phyloP scores from a whole-genome alignment of 306 rosid genomes.

The Acacia confusa region DNA sequence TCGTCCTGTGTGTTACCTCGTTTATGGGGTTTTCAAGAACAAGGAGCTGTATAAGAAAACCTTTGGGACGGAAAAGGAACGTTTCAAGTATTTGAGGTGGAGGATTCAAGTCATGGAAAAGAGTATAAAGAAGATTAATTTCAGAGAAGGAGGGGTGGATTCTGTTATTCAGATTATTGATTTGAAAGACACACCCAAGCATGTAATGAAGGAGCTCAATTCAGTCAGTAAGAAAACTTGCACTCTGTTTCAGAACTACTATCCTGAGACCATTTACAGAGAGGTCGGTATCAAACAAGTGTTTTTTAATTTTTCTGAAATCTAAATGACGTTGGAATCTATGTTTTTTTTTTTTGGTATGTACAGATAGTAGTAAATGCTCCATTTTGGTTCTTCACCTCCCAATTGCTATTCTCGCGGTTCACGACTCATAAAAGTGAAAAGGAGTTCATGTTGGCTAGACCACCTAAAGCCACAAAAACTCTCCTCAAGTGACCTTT shows the following conservation, averaged over 20 bases:
- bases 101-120: constrained; percentile 61
- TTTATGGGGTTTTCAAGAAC: constrained; percentile 50
- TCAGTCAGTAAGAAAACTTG: constrained; percentile 45
- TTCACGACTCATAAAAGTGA: constrained; percentile 51
- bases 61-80: constrained; percentile 53
- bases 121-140: constrained; percentile 45
- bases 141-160: constrained; percentile 64
- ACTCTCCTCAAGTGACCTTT: constrained; percentile 76
- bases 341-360: background rate
- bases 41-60: constrained; percentile 35
- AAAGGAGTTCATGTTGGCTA: constrained; percentile 60
- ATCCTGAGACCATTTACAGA: constrained; percentile 65
- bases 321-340: background rate
- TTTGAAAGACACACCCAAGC: constrained; percentile 52
- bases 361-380: constrained; percentile 67
- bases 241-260: constrained; percentile 51
- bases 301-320: too few relatives aligned
- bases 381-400: constrained; percentile 79
- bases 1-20: constrained; percentile 56
- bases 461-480: constrained; percentile 54
- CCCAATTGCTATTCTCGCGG: constrained; percentile 54
- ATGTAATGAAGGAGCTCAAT: constrained; percentile 59
- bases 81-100: constrained; percentile 58
- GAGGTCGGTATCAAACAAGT: constrained; percentile 26
- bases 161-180: constrained; percentile 62